phyloP scores from a whole-genome alignment of 371 early-diverging fungal species.

The Zychaea mexicana region DNA sequence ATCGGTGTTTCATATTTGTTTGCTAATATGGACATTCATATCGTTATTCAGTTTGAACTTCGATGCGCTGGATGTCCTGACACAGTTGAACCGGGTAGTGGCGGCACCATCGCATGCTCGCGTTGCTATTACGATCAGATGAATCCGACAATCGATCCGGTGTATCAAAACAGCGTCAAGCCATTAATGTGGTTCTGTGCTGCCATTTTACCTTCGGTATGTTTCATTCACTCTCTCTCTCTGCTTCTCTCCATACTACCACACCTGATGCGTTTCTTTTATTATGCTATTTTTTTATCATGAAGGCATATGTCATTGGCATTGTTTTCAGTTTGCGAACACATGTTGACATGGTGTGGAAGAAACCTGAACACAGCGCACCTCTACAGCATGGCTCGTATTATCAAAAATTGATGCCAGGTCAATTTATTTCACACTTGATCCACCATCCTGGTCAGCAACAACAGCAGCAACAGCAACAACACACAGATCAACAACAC shows the following conservation, averaged over 20 bases:
- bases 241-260: too few relatives aligned
- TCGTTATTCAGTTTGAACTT: conserved; percentile 54
- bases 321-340: conserved; percentile 93
- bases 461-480: neutral
- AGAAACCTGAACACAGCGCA: conserved; percentile 41
- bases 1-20: conserved; percentile 9
- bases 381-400: conserved; percentile 19
- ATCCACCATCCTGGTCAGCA: conserved; percentile 36
- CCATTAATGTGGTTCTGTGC: conserved; percentile 93
- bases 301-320: conserved; percentile 86
- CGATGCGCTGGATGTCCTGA: conserved; percentile 59
- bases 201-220: conserved; percentile 74
- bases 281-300: too few relatives aligned
- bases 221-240: too few relatives aligned
- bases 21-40: neutral
- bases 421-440: conserved; percentile 46
- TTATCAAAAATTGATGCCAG: conserved; percentile 42
- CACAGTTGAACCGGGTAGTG: conserved; percentile 19
- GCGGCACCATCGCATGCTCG: conserved; percentile 50
- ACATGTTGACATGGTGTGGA: conserved; percentile 89
- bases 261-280: too few relatives aligned
- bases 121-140: conserved; percentile 68
- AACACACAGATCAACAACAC: neutral
- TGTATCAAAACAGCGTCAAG: conserved; percentile 78
- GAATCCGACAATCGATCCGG: conserved; percentile 78